A percentile compares a stretch with the other conserved stretches of the same genome.
Conservation (phyloP, 495 filamentous ascomycete genomes). For the Friedmanniomyces endolithicus region DNA sequence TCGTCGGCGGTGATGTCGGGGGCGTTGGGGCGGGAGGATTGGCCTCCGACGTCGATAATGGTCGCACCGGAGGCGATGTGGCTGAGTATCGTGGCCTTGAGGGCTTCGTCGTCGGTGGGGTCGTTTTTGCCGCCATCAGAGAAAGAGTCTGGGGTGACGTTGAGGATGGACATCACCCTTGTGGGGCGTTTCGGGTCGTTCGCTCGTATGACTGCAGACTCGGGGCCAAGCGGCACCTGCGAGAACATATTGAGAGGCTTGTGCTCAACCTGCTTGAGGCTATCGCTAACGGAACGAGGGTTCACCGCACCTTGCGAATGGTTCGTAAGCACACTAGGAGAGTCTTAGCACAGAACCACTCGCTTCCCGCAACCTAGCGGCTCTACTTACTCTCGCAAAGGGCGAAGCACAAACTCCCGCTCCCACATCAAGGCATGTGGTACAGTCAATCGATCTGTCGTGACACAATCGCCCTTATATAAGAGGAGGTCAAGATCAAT, state of each 20-base stretch:
- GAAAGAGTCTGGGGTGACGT: conserved; percentile 94
- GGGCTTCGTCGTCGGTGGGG: conserved; percentile 26
- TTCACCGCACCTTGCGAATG: no score
- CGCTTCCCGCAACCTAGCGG: no score
- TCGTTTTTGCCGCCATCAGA: conserved; percentile 70
- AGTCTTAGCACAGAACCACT: no score
- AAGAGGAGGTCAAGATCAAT: conserved; percentile 92
- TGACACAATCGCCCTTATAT: conserved; percentile 56
- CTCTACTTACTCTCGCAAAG: conserved; percentile 63
- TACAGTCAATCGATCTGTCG: conserved; percentile 60
- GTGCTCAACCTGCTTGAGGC: background rate
- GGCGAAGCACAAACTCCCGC: conserved; percentile 83
- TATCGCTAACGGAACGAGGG: background rate
- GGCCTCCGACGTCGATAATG: conserved; percentile 86
- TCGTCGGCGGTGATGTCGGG: conserved; percentile 51
- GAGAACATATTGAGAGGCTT: background rate
- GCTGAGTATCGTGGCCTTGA: conserved; percentile 39
- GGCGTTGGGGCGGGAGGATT: conserved; percentile 73
- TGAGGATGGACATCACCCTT: conserved; percentile 84
- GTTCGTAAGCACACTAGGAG: no score
- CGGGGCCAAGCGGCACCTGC: background rate
- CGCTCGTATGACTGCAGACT: background rate
- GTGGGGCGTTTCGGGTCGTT: conserved; percentile 41
- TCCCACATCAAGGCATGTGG: conserved; percentile 81
- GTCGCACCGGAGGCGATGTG: conserved; percentile 56